These are phyloP conservation scores for Lentinula guzmanii DNA, from an alignment of 768 basidiomycete species.

Conservation along the genomic window DNA sequence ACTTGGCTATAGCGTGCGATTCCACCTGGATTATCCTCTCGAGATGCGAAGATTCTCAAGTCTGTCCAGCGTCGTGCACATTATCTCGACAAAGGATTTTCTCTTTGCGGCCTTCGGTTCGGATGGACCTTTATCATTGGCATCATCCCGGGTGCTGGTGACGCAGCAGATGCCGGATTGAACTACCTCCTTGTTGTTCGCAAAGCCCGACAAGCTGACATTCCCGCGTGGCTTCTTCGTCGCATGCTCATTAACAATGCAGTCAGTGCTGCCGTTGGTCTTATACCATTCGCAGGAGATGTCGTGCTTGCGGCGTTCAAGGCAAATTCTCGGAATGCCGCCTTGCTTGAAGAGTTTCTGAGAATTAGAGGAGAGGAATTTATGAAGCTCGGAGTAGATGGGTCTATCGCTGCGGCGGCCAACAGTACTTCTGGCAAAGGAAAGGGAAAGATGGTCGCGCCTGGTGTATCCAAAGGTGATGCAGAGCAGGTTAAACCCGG, in stretches of 20 bases:
- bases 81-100: slow-evolving; percentile 85
- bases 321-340: slow-evolving; percentile 86
- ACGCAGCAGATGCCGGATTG: slow-evolving; percentile 53
- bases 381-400: slow-evolving; percentile 41
- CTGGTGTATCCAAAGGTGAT: slow-evolving; percentile 21
- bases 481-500: slow-evolving; percentile 33
- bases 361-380: slow-evolving; percentile 72
- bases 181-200: slow-evolving; percentile 75
- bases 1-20: slow-evolving; percentile 43
- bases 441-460: slow-evolving; percentile 12
- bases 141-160: slow-evolving; percentile 65
- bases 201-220: slow-evolving; percentile 70
- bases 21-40: slow-evolving; percentile 70
- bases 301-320: slow-evolving; percentile 73
- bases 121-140: slow-evolving; percentile 86
- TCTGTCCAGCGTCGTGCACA: slow-evolving; percentile 75
- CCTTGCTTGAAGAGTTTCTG: slow-evolving; percentile 79
- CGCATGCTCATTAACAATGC: slow-evolving; percentile 77
- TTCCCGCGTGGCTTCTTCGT: slow-evolving; percentile 55
- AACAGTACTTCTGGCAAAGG: slow-evolving; percentile 14
- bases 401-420: slow-evolving; percentile 9
- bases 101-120: slow-evolving; percentile 71
- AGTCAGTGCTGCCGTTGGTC: slow-evolving; percentile 55
- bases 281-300: slow-evolving; percentile 41
- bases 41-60: slow-evolving; percentile 70